Conservation (phyloP, 371 early-diverging fungal species). For the Nematocida sp. region DNA sequence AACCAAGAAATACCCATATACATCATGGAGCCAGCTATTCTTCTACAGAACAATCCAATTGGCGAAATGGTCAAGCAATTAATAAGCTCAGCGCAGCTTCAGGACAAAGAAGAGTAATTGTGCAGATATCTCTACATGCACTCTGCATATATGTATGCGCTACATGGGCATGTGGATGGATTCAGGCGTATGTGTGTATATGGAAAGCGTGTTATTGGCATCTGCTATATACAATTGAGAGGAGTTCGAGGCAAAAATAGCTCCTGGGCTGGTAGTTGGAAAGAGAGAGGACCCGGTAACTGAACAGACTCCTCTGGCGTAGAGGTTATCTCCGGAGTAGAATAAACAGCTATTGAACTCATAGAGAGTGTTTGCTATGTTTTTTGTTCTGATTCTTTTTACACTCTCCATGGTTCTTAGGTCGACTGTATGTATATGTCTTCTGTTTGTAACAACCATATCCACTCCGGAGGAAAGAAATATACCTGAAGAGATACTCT, state of each 20-base stretch:
- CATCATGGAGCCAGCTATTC: constrained; percentile 62
- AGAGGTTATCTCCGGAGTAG: constrained; percentile 9
- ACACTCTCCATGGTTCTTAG: constrained; percentile 1
- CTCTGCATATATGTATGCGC: too few species aligned
- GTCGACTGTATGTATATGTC: constrained; percentile 14
- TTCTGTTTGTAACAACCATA: constrained; percentile 12
- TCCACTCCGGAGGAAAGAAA: constrained; percentile 28
- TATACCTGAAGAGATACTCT: neutral
- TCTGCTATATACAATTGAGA: neutral
- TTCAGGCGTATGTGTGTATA: too few species aligned
- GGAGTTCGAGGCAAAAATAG: neutral
- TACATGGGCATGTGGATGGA: too few species aligned
- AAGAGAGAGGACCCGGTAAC: constrained; percentile 12
- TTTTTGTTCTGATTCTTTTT: constrained; percentile 6
- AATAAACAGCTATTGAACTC: constrained; percentile 19
- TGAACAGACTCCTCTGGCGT: constrained; percentile 26
- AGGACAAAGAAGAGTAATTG: neutral
- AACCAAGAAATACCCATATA: constrained; percentile 61
- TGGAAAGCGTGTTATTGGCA: too few species aligned
- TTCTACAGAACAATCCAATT: constrained; percentile 44
- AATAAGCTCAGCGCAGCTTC: neutral
- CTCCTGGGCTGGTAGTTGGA: neutral
- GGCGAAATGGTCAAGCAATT: constrained; percentile 9
- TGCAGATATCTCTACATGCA: too few species aligned
- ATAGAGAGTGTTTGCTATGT: neutral